phyloP scores from a whole-genome alignment of 805 yeast genomes.

The Wickerhamiella alocasiicola region DNA sequence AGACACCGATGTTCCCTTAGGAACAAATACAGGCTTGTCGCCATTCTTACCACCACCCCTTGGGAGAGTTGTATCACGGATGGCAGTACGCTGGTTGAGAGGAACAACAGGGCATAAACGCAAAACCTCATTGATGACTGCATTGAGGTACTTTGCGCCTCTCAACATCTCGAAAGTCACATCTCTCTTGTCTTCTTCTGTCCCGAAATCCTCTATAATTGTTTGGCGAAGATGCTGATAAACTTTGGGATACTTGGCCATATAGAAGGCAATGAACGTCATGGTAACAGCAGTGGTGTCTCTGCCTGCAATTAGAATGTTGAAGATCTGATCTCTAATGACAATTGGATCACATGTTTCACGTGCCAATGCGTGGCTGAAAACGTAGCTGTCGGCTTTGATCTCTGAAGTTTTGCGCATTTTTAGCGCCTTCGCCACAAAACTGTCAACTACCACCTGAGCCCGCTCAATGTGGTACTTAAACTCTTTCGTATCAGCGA shows the following conservation, averaged over 20 bases:
- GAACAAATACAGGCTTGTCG: constrained; percentile 27
- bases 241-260: constrained; percentile 31
- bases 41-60: constrained; percentile 36
- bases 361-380: constrained; percentile 34
- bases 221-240: constrained; percentile 28
- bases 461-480: constrained; percentile 26
- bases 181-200: constrained; percentile 19
- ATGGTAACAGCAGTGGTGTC: constrained; percentile 38
- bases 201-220: constrained; percentile 18
- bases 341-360: constrained; percentile 33
- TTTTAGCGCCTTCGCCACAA: constrained; percentile 18
- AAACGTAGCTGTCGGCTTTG: constrained; percentile 28
- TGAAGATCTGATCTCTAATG: constrained; percentile 35
- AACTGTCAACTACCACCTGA: constrained; percentile 27
- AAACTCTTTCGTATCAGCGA: constrained; percentile 25
- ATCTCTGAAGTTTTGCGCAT: constrained; percentile 22
- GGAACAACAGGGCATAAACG: constrained; percentile 39
- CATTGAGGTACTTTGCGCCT: constrained; percentile 33
- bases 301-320: constrained; percentile 36
- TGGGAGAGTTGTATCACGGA: constrained; percentile 35
- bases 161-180: constrained; percentile 33
- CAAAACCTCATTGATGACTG: constrained; percentile 34
- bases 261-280: constrained; percentile 30
- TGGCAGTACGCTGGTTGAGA: constrained; percentile 32
- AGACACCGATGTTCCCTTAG: constrained; percentile 30